These are phyloP conservation scores for Apophysomyces ossiformis DNA, from an alignment of 371 early-diverging fungal genomes.

Conservation along the genomic window DNA sequence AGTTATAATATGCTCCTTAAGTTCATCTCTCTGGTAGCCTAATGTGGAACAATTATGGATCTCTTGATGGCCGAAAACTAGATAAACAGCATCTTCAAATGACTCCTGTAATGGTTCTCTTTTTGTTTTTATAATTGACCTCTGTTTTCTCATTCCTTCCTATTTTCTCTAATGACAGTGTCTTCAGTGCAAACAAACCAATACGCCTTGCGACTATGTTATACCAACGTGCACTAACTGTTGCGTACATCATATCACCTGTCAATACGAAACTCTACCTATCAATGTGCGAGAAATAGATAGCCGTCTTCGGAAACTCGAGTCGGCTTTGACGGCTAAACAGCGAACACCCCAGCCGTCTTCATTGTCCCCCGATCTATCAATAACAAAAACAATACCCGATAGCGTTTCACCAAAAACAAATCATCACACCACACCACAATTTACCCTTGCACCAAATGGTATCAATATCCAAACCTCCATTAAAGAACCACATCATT, in stretches of 20 bases:
- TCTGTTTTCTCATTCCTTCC: not conserved
- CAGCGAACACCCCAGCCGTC: not conserved
- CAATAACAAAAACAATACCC: not conserved
- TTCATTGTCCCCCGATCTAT: not conserved
- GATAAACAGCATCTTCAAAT: not conserved
- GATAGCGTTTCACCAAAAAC: not conserved
- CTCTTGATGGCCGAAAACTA: not conserved
- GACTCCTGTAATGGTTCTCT: not conserved
- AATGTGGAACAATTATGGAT: constrained; percentile 4
- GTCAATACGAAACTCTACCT: constrained; percentile 12
- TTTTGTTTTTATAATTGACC: not conserved
- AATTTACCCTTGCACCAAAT: constrained; percentile 6
- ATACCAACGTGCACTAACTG: constrained; percentile 18
- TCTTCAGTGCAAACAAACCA: constrained; percentile 4
- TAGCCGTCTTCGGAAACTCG: constrained; percentile 13
- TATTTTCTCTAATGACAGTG: constrained; percentile 6
- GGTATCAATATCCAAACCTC: constrained; percentile 22
- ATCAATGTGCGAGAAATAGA: constrained; percentile 15
- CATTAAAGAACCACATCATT: constrained; percentile 27
- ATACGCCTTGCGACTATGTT: constrained; percentile 13
- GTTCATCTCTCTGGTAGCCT: constrained; percentile 3
- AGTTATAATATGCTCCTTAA: not conserved
- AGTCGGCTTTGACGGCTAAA: constrained; percentile 10
- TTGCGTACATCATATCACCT: not conserved
- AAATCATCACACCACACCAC: not conserved